These are phyloP conservation scores for Endotrypanum monterogeii DNA, from an alignment of 208 protist genomes.

Conservation along the genomic window DNA sequence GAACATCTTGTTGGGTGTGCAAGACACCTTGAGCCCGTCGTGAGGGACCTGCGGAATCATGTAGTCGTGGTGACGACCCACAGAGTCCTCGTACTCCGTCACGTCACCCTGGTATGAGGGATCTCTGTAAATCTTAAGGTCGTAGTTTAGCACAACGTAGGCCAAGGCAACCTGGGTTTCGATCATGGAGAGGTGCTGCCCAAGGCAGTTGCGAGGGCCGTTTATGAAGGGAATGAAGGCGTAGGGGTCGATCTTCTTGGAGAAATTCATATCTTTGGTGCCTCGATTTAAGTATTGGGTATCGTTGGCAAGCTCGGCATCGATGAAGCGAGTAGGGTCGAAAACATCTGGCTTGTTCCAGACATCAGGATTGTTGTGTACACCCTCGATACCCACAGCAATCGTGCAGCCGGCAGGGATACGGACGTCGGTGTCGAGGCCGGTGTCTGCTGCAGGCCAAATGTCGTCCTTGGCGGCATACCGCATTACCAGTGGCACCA, in stretches of 20 bases:
- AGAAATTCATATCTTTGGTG: slow-evolving; percentile 39
- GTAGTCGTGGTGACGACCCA: slow-evolving; percentile 79
- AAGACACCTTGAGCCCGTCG: slow-evolving; percentile 74
- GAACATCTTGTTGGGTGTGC: slow-evolving; percentile 30
- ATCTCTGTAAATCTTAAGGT: slow-evolving; percentile 59
- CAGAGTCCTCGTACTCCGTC: slow-evolving; percentile 47
- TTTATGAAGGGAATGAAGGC: slow-evolving; percentile 94
- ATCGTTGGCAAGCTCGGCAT: slow-evolving; percentile 80
- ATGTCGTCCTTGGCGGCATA: slow-evolving; percentile 75
- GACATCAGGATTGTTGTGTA: slow-evolving; percentile 79
- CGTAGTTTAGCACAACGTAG: slow-evolving; percentile 78
- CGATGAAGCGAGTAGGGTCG: slow-evolving; percentile 81
- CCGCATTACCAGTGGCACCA: slow-evolving; percentile 89
- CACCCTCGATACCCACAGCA: slow-evolving; percentile 78
- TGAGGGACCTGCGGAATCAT: slow-evolving; percentile 85
- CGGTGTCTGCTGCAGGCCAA: slow-evolving; percentile 70
- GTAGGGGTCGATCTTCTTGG: slow-evolving; percentile 84
- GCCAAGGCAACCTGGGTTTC: slow-evolving; percentile 84
- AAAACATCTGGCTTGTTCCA: slow-evolving; percentile 83
- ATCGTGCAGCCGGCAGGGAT: slow-evolving; percentile 81
- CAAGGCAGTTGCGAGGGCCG: slow-evolving; percentile 92
- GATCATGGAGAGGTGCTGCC: slow-evolving; percentile 90
- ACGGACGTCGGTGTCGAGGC: slow-evolving; percentile 67
- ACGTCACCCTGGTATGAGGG: slow-evolving; percentile 27
- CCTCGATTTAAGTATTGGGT: slow-evolving; percentile 50